Percentiles rank a stretch among this genome's conserved stretches.
phyloP scores from a whole-genome alignment of 2,329 filamentous ascomycete species.

The Trichoderma sp. region DNA sequence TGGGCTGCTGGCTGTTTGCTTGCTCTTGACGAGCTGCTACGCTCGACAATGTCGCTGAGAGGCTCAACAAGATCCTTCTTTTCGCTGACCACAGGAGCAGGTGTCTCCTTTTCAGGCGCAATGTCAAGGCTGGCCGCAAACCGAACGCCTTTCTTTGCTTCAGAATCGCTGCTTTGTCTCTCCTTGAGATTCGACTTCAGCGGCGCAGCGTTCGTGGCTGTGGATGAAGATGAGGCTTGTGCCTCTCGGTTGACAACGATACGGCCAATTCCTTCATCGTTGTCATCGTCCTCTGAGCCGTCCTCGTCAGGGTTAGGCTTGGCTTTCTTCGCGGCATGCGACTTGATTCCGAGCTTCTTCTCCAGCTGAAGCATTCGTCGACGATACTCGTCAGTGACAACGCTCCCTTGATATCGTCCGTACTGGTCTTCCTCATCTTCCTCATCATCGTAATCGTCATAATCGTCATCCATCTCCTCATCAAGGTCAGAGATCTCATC shows the following conservation, averaged over 20 bases:
- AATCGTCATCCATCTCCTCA: conserved; percentile 55
- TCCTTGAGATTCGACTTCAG: conserved; percentile 42
- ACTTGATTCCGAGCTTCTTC: conserved; percentile 67
- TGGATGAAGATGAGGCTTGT: conserved; percentile 30
- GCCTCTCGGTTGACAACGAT: conserved; percentile 50
- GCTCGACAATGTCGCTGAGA: conserved; percentile 57
- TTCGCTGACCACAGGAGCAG: conserved; percentile 30
- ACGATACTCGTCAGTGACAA: conserved; percentile 74
- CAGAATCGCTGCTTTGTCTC: conserved; percentile 31
- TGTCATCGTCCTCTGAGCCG: conserved; percentile 47
- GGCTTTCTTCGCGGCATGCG: conserved; percentile 54
- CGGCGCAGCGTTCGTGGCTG: conserved; percentile 32
- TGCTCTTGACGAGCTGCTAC: conserved; percentile 38
- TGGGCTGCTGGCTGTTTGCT: conserved; percentile 36
- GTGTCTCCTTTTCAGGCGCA: conserved; percentile 47
- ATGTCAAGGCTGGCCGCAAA: conserved; percentile 78
- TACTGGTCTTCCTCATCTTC: conserved; percentile 75
- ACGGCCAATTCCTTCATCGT: conserved; percentile 59
- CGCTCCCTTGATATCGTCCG: conserved; percentile 69
- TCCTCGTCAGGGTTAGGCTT: conserved; percentile 55
- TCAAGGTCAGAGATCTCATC: conserved; percentile 56
- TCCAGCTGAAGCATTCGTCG: conserved; percentile 85
- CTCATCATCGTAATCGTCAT: conserved; percentile 53
- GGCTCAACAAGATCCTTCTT: conserved; percentile 48
- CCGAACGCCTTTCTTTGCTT: conserved; percentile 71